Conservation (phyloP, 2,329 filamentous ascomycete species). For the Cladosporium halotolerans region DNA sequence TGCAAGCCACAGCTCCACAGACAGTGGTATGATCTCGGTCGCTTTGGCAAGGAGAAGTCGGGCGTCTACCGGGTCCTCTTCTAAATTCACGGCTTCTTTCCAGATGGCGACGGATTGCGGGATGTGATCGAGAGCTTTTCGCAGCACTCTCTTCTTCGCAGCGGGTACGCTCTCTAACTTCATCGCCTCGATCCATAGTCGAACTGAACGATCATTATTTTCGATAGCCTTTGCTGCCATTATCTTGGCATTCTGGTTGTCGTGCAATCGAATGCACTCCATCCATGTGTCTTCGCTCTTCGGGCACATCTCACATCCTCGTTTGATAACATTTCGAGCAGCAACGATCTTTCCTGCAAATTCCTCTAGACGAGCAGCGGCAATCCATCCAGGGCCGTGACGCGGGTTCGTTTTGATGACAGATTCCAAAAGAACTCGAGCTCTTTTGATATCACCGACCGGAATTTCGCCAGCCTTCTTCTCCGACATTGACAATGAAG, state of each 20-base stretch:
- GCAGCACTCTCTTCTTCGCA: conserved; percentile 86
- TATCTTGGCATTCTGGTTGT: conserved; percentile 87
- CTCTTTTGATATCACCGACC: conserved; percentile 91
- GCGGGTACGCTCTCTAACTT: conserved; percentile 75
- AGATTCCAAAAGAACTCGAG: conserved; percentile 85
- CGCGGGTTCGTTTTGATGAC: conserved; percentile 96
- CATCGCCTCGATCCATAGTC: conserved; percentile 93
- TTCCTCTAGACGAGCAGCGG: conserved; percentile 85
- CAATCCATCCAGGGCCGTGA: conserved; percentile 93
- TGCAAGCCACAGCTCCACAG: conserved; percentile 91
- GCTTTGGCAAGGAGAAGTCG: conserved; percentile 86
- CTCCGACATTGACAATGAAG: conserved; percentile 77
- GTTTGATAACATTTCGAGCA: conserved; percentile 78
- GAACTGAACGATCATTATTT: conserved; percentile 79
- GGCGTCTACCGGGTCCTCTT: conserved; percentile 84
- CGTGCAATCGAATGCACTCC: conserved; percentile 74
- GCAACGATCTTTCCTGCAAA: conserved; percentile 86
- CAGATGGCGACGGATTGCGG: conserved; percentile 94
- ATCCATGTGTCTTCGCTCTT: conserved; percentile 95
- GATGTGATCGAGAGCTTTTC: conserved; percentile 85
- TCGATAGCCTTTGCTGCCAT: conserved; percentile 92
- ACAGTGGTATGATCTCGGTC: conserved; percentile 87
- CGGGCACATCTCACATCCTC: conserved; percentile 84
- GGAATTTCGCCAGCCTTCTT: conserved; percentile 72
- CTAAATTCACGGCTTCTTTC: conserved; percentile 94